phyloP scores from a whole-genome alignment of 2,329 filamentous ascomycete species.

The Aureobasidium sp. region DNA sequence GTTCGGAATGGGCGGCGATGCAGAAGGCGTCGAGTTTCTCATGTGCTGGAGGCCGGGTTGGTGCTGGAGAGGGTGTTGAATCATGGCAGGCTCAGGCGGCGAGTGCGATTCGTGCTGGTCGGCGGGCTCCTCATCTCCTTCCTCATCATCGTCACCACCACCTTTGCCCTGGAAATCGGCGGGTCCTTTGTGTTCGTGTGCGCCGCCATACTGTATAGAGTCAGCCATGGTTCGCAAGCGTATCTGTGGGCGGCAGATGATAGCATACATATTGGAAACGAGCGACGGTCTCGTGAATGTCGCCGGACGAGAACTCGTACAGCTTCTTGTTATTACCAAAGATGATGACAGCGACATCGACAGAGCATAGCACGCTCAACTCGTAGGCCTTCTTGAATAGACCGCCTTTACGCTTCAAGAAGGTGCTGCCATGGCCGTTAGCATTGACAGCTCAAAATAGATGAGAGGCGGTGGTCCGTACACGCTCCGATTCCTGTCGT shows the following conservation, averaged over 20 bases:
- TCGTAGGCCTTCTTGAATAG: constrained; percentile 99
- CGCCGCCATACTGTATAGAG: constrained; percentile 67
- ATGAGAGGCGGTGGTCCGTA: constrained; percentile 38
- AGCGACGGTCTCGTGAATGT: constrained; percentile 84
- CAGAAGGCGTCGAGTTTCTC: constrained; percentile 73
- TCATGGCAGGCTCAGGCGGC: constrained; percentile 54
- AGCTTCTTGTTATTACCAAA: constrained; percentile 99
- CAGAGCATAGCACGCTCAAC: constrained; percentile 92
- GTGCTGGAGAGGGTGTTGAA: constrained; percentile 40
- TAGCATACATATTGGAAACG: constrained; percentile 82
- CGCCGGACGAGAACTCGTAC: constrained; percentile 91
- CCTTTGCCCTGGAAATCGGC: constrained; percentile 79
- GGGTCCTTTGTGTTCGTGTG: constrained; percentile 95
- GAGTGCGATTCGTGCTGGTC: constrained; percentile 46
- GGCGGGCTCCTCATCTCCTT: constrained; percentile 47
- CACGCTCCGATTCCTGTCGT: constrained; percentile 88
- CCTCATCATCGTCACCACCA: constrained; percentile 67
- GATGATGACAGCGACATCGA: constrained; percentile 97
- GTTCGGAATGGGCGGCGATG: constrained; percentile 80
- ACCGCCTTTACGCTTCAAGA: constrained; percentile 96
- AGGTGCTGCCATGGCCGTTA: constrained; percentile 57
- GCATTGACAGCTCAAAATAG: background rate
- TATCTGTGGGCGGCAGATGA: constrained; percentile 14
- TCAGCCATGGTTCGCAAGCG: constrained; percentile 22
- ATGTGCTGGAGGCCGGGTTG: constrained; percentile 69